Base-by-base conservation (phyloP, 139 green algal genomes). In the Chlorella ohadii region DNA sequence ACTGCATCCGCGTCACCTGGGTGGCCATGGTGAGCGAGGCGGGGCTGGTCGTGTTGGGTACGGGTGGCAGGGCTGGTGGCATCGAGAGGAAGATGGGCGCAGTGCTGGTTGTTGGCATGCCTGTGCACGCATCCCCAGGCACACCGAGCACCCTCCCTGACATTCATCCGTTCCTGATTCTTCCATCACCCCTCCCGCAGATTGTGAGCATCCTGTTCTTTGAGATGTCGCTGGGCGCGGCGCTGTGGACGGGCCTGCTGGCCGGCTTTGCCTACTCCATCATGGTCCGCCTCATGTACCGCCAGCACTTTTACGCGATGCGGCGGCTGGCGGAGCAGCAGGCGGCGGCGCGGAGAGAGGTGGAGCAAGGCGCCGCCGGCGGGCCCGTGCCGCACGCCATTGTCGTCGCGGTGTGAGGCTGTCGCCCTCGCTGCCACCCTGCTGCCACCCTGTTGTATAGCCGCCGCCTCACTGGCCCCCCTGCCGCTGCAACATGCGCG, bases 1-100 rank as follows among this genome's bases (percentile, higher is more conserved):
- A 98, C 81, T 95, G 89, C 85, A 91, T 98, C 25, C 84, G 95
- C 39, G 91, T 96, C 56, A 94, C 89, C 2, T 98, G 95, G 95
- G 82, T 97, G 44, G 85, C 89, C 72, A 91, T 87, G 73, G 44
- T 51, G 44, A 51, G 44, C 44, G n/a, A n/a, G 9, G 44, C 44
- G 44, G 44, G 44, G 6, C 9, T 51, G 44, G 44, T 51, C 9
- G 44, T 9, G 7, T 51, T n/a, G n/a, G n/a, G n/a, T n/a, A n/a
- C n/a, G n/a, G 44, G 44, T 51, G 44, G 44, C 7, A 6, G 44
- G 44, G 44, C 44, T n/a, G 44, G 44, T 16, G 44, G 44, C 44
- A 51, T 6, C 44, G 44, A 9, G 9, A 51, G 44, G 44, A 51
- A 51, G n/a, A 51, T 51, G 44, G 44, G 44, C 44, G 44, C 44